phyloP scores from a whole-genome alignment of 2,329 filamentous ascomycete genomes.

The Magnaporthiopsis rhizophila region DNA sequence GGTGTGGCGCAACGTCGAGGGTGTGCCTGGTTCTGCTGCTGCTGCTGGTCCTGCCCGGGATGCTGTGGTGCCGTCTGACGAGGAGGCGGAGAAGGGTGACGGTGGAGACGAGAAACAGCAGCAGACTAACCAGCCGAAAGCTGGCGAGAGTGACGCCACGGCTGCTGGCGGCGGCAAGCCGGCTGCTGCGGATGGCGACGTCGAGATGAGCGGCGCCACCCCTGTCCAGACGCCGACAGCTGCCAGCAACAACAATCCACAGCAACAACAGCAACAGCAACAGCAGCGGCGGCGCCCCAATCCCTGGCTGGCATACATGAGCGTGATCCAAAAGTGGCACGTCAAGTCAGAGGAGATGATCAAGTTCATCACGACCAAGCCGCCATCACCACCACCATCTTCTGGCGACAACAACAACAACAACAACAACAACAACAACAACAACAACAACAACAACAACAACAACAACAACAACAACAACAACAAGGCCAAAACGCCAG shows the following conservation, averaged over 20 bases:
- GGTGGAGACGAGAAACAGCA: background rate
- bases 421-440: background rate
- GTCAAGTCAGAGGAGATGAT: slow-evolving; percentile 64
- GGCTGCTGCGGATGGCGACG: background rate
- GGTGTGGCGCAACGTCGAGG: slow-evolving; percentile 32
- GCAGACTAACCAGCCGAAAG: too few relatives aligned
- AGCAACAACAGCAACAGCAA: slow-evolving; percentile 12
- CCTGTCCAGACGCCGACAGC: background rate
- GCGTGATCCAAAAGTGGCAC: slow-evolving; percentile 67
- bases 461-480: slow-evolving; percentile 2
- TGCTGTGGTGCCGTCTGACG: slow-evolving; percentile 25
- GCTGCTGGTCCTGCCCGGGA: slow-evolving; percentile 11
- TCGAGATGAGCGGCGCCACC: background rate
- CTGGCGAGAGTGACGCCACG: background rate
- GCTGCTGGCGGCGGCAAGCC: background rate
- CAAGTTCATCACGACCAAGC: slow-evolving; percentile 32
- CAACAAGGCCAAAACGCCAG: slow-evolving; percentile 32
- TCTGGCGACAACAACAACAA: background rate
- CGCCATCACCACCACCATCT: background rate
- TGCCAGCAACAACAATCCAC: background rate
- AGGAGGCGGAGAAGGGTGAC: background rate
- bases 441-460: background rate
- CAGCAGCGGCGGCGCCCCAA: slow-evolving; percentile 21
- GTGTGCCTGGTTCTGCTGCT: background rate
- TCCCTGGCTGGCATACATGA: slow-evolving; percentile 53